Evolutionary conservation across 495 filamentous ascomycete genomes (phyloP).

Genomic region (Aspergillus nidulans): DNA sequence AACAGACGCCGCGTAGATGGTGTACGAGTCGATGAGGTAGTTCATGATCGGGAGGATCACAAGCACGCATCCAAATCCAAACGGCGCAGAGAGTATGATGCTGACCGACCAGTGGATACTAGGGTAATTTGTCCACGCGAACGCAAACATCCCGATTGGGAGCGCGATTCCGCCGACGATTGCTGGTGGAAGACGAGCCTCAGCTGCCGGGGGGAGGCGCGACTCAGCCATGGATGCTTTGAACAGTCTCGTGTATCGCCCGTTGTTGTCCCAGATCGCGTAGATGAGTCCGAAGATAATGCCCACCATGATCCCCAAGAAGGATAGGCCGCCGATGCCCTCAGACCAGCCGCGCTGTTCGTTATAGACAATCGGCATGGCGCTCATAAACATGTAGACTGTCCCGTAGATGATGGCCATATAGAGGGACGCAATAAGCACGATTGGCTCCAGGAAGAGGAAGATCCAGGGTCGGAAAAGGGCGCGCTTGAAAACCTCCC

Average conservation of each 20-base stretch:
- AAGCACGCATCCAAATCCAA: slow-evolving; percentile 72
- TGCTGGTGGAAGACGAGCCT: slow-evolving; percentile 43
- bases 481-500: slow-evolving; percentile 35
- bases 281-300: slow-evolving; percentile 61
- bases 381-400: slow-evolving; percentile 80
- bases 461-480: slow-evolving; percentile 48
- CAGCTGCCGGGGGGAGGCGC: slow-evolving; percentile 45
- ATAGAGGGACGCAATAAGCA: slow-evolving; percentile 66
- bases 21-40: slow-evolving; percentile 76
- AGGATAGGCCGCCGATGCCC: slow-evolving; percentile 68
- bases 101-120: slow-evolving; percentile 63
- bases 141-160: slow-evolving; percentile 56
- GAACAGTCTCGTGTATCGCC: slow-evolving; percentile 36
- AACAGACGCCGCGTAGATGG: slow-evolving; percentile 75
- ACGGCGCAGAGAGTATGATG: slow-evolving; percentile 60
- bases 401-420: slow-evolving; percentile 72
- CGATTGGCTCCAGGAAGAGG: slow-evolving; percentile 53
- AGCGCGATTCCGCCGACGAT: slow-evolving; percentile 37
- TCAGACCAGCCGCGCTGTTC: slow-evolving; percentile 67
- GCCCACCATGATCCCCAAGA: slow-evolving; percentile 75
- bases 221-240: slow-evolving; percentile 33
- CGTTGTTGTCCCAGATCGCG: slow-evolving; percentile 44
- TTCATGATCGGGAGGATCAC: slow-evolving; percentile 73
- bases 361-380: slow-evolving; percentile 73
- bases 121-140: slow-evolving; percentile 63